These are phyloP conservation scores for Mimosa pudica DNA, from an alignment of 306 rosid genomes.

Conservation along the genomic window DNA sequence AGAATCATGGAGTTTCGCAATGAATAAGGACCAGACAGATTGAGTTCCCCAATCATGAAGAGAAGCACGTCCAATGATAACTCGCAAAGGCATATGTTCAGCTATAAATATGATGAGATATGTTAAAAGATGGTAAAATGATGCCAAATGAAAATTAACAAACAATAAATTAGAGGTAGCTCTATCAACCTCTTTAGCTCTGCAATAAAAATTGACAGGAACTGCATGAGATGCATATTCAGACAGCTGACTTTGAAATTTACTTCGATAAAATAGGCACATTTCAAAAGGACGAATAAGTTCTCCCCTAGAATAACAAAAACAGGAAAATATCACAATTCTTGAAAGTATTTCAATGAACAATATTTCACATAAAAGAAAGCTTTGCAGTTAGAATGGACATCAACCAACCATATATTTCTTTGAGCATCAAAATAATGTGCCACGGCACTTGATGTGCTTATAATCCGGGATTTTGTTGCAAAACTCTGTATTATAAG, in stretches of 20 bases:
- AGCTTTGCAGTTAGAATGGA: constrained; percentile 29
- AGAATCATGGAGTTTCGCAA: constrained; percentile 64
- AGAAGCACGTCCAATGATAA: constrained; percentile 83
- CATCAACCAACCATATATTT: constrained; percentile 61
- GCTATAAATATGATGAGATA: constrained; percentile 53
- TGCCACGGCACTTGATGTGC: constrained; percentile 56
- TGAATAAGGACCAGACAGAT: constrained; percentile 84
- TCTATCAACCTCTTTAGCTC: constrained; percentile 67
- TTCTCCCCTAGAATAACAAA: constrained; percentile 62
- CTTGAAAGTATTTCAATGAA: constrained; percentile 23
- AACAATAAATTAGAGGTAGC: constrained; percentile 35
- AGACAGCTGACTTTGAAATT: constrained; percentile 43
- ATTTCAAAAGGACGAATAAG: constrained; percentile 74
- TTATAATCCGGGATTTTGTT: constrained; percentile 72
- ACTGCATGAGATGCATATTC: constrained; percentile 55
- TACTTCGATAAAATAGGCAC: constrained; percentile 66
- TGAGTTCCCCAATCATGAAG: constrained; percentile 72
- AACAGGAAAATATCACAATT: constrained; percentile 8
- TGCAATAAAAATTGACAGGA: constrained; percentile 76
- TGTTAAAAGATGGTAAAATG: constrained; percentile 33
- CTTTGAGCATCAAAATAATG: constrained; percentile 73
- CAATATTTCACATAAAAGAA: constrained; percentile 21
- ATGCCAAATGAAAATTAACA: constrained; percentile 31
- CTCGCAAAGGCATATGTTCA: constrained; percentile 70
- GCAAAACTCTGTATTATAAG: constrained; percentile 63